A percentile compares a stretch with the other conserved stretches of the same genome.
These are phyloP conservation scores for Sarcomyxa edulis DNA, from an alignment of 768 basidiomycete species.

Conservation along the genomic window DNA sequence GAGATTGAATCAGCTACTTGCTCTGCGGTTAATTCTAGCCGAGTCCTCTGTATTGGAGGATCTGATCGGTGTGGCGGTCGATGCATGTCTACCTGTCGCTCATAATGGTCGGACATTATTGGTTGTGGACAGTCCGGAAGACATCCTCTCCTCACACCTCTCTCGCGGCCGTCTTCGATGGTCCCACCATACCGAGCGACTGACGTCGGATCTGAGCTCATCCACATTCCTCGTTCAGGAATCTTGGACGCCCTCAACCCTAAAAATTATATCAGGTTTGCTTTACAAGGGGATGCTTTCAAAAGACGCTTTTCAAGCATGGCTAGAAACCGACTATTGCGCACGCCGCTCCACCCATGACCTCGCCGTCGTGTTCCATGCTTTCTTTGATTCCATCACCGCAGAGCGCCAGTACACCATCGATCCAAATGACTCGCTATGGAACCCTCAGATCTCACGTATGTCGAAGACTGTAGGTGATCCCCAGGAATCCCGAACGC, in stretches of 20 bases:
- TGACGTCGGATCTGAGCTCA: conserved; percentile 19
- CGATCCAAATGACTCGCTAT: conserved; percentile 16
- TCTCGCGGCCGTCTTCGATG: conserved; percentile 25
- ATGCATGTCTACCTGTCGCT: conserved; percentile 32
- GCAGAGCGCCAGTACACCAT: conserved; percentile 8
- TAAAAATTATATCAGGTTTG: conserved; percentile 35
- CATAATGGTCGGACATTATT: conserved; percentile 20
- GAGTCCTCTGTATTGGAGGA: conserved; percentile 36
- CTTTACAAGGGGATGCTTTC: conserved; percentile 34
- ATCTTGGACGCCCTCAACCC: conserved; percentile 38
- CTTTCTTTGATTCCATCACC: conserved; percentile 39
- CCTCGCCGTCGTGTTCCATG: conserved; percentile 34
- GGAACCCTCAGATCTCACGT: conserved; percentile 25
- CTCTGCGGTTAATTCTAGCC: conserved; percentile 27
- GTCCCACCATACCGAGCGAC: conserved; percentile 18
- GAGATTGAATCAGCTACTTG: conserved; percentile 32
- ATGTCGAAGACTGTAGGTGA: conserved; percentile 14
- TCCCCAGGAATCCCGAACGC: conserved; percentile 7
- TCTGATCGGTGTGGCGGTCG: conserved; percentile 38
- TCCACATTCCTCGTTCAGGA: conserved; percentile 33
- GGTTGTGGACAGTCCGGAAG: conserved; percentile 8
- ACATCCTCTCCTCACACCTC: conserved; percentile 15
- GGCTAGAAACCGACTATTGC: conserved; percentile 32
- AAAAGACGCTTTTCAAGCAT: conserved; percentile 23
- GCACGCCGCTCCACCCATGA: conserved; percentile 17